These are phyloP conservation scores for Circinella minor DNA, from an alignment of 371 early-diverging fungal genomes.

Conservation along the genomic window DNA sequence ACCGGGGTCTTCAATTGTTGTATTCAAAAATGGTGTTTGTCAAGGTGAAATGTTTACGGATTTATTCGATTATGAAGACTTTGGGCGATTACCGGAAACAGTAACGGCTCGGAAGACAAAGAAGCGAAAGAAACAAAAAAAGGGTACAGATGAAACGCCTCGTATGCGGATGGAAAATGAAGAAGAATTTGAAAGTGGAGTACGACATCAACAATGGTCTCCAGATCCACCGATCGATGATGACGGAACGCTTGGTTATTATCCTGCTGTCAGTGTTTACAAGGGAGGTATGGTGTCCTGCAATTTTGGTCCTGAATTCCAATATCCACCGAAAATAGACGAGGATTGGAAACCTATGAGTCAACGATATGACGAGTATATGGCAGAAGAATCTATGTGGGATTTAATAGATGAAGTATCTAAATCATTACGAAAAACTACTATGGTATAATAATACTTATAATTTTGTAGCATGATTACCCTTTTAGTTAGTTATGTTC, in stretches of 20 bases:
- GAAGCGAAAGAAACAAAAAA: slow-evolving; percentile 46
- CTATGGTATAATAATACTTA: neutral
- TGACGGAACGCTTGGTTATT: slow-evolving; percentile 74
- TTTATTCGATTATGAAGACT: slow-evolving; percentile 59
- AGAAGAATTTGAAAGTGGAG: slow-evolving; percentile 36
- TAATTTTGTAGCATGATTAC: too few species aligned
- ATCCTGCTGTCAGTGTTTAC: slow-evolving; percentile 71
- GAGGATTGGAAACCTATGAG: slow-evolving; percentile 68
- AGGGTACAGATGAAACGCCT: slow-evolving; percentile 20
- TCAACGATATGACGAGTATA: slow-evolving; percentile 62
- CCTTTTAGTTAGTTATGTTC: too few species aligned
- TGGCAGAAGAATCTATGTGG: slow-evolving; percentile 70
- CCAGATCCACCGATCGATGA: slow-evolving; percentile 62
- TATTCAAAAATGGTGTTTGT: slow-evolving; percentile 71
- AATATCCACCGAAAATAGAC: slow-evolving; percentile 57
- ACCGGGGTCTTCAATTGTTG: slow-evolving; percentile 60
- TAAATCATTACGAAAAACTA: slow-evolving; percentile 26
- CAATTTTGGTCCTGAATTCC: slow-evolving; percentile 73
- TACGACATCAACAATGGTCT: slow-evolving; percentile 43
- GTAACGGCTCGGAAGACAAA: slow-evolving; percentile 40
- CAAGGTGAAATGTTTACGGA: slow-evolving; percentile 70
- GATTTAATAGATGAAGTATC: slow-evolving; percentile 70
- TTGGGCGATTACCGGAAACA: slow-evolving; percentile 47
- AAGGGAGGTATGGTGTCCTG: slow-evolving; percentile 67
- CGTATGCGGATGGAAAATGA: slow-evolving; percentile 25